Conservation (phyloP, 805 yeast genomes). For the Kregervanrija delftensis region DNA sequence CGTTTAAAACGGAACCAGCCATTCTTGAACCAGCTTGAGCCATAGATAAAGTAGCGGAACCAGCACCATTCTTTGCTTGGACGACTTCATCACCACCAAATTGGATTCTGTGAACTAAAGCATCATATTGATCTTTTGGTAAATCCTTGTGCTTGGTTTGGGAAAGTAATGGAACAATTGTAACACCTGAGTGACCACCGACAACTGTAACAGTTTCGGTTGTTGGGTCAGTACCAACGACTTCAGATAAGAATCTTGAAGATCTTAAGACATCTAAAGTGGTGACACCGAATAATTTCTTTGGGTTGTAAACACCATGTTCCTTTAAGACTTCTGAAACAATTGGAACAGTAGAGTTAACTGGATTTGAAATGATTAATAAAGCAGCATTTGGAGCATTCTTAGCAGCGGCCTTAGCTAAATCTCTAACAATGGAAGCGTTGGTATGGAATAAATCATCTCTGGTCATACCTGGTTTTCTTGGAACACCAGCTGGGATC, state of each 20-base stretch:
- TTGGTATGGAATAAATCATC: conserved; percentile 95
- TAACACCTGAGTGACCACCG: conserved; percentile 97
- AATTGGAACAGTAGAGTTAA: conserved; percentile 95
- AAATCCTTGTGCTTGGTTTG: conserved; percentile 67
- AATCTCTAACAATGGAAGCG: conserved; percentile 89
- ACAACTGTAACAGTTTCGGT: conserved; percentile 78
- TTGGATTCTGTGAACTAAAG: conserved; percentile 82
- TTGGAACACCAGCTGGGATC: conserved; percentile 97
- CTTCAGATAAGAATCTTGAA: conserved; percentile 69
- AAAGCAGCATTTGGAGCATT: conserved; percentile 79
- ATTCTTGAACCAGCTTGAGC: conserved; percentile 79
- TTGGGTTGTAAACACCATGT: conserved; percentile 83
- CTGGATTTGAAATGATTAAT: conserved; percentile 87
- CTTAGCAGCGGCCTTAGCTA: conserved; percentile 81
- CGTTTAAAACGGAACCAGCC: conserved; percentile 59
- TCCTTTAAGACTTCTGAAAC: conserved; percentile 87
- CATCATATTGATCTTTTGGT: conserved; percentile 57
- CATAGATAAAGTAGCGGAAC: conserved; percentile 82
- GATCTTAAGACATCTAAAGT: conserved; percentile 89
- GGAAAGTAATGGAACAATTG: conserved; percentile 89
- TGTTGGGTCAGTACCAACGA: conserved; percentile 67
- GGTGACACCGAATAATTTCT: conserved; percentile 92
- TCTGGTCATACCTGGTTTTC: conserved; percentile 99
- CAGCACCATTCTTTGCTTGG: conserved; percentile 78
- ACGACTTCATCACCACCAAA: conserved; percentile 90